Evolutionary conservation across 805 yeast genomes (phyloP), one percentile per base, ranked within the genome.

Genomic region (Torulaspora franciscae): DNA sequence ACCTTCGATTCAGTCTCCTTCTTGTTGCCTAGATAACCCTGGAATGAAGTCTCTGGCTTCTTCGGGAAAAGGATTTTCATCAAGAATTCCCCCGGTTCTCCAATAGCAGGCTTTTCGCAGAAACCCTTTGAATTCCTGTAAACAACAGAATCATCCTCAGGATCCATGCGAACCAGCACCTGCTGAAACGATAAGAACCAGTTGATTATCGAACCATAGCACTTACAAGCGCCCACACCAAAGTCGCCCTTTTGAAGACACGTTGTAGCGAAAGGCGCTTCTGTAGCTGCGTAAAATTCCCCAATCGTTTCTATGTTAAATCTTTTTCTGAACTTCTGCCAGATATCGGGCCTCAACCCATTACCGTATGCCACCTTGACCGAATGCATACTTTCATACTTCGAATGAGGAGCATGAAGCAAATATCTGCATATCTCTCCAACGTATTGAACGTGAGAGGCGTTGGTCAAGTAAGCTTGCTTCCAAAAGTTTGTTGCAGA

Each of bases 381-480:
- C 4, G 60, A 50, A 62, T 87, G 95, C 34, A 61, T 61, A 34
- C 67, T 62, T 59, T 87, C 95, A 58, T 77, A 82, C 8, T 85
- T 83, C 35, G 82, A 81, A 7, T 68, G 68, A 38, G 82, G 77
- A 1, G 88, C 69, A 54, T 83, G 80, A 50, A 85, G 66, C 47
- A 90, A 72, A 59, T 89, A 91, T 39, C 98, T 77, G 64, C 97
- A 87, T 26, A 88, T 89, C 65, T 90, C 98, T 13, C 98, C 98
- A 13, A 90, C 98, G 57, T 90, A 90, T 66, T 90, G 96, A 43
- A 88, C 76, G 50, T 85, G 86, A 3, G 95, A 85, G 3, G 96
- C 85, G 2, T 72, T 65, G 10, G 81, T 65, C 28, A 85, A 59
- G 52, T 74, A 80, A 2, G 84, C 90, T 65, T 91, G 96, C 13